Evolutionary conservation across 352 stramenopile genomes (phyloP).

Genomic region (Thalassiosira mediterranea): DNA sequence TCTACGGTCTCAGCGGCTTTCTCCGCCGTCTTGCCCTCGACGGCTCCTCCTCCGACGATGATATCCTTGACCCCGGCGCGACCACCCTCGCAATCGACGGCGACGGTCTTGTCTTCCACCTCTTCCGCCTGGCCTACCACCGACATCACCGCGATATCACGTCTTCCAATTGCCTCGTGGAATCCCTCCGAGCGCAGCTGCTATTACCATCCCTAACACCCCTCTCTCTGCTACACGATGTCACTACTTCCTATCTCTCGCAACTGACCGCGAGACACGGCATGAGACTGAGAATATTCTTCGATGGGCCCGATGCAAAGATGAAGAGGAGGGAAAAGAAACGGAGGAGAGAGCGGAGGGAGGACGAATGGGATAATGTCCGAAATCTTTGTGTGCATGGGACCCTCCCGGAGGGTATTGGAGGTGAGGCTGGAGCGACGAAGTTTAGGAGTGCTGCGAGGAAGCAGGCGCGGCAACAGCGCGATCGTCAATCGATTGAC

Average conservation of each 20-base stretch:
- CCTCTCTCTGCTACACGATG: constrained; percentile 48
- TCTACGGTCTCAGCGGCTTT: constrained; percentile 28
- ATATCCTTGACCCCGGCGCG: constrained; percentile 1
- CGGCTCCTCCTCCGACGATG: neutral
- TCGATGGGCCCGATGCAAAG: constrained; percentile 54
- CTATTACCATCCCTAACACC: constrained; percentile 62
- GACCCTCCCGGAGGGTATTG: constrained; percentile 25
- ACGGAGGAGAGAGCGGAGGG: constrained; percentile 13
- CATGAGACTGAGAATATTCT: constrained; percentile 59
- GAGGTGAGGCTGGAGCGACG: neutral
- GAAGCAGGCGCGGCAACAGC: constrained; percentile 22
- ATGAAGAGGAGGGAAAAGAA: constrained; percentile 30
- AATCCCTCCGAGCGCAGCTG: constrained; percentile 14
- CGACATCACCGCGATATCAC: constrained; percentile 45
- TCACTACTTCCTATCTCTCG: constrained; percentile 59
- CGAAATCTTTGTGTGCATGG: constrained; percentile 61
- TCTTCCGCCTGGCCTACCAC: constrained; percentile 63
- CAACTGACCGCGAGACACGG: constrained; percentile 42
- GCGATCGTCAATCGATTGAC: neutral
- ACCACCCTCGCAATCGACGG: constrained; percentile 69
- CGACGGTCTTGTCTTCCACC: constrained; percentile 68
- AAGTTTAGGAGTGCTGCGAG: constrained; percentile 37
- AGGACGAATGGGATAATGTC: constrained; percentile 58
- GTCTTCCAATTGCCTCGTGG: neutral
- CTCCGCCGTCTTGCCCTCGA: constrained; percentile 21